Evolutionary conservation across 257 asterid genomes (phyloP).

Genomic region (Echites panduratus): DNA sequence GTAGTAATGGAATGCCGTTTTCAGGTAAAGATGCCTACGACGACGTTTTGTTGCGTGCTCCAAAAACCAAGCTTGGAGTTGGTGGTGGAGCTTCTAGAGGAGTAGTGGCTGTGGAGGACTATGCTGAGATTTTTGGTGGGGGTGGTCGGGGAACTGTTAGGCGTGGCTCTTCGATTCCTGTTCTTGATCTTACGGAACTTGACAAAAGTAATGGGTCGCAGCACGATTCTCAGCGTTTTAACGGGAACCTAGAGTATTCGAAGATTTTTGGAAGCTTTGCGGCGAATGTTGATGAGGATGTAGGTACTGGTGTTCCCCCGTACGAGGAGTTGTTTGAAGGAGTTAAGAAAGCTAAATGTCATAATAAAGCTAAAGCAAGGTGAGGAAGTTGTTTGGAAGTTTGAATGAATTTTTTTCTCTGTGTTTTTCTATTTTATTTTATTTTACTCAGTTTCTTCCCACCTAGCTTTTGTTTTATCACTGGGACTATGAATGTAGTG

Average conservation of each 20-base stretch:
- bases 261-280: conserved; percentile 59
- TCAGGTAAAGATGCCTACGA: conserved; percentile 67
- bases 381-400: background rate
- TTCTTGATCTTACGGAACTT: conserved; percentile 62
- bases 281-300: conserved; percentile 31
- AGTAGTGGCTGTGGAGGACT: conserved; percentile 34
- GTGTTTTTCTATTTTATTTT: background rate
- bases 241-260: conserved; percentile 50
- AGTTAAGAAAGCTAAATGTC: conserved; percentile 18
- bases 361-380: conserved; percentile 21
- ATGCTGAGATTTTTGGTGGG: conserved; percentile 63
- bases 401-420: background rate
- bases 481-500: background rate
- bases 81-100: conserved; percentile 18
- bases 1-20: conserved; percentile 32
- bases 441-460: background rate
- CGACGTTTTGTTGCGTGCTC: conserved; percentile 45
- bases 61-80: conserved; percentile 28
- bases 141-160: conserved; percentile 29
- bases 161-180: conserved; percentile 61
- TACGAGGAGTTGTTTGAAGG: conserved; percentile 46
- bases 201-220: conserved; percentile 35
- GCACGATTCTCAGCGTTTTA: conserved; percentile 33
- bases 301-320: conserved; percentile 33
- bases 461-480: background rate